phyloP scores from a whole-genome alignment of 352 stramenopile species.

The Phytophthora ohioensis region DNA sequence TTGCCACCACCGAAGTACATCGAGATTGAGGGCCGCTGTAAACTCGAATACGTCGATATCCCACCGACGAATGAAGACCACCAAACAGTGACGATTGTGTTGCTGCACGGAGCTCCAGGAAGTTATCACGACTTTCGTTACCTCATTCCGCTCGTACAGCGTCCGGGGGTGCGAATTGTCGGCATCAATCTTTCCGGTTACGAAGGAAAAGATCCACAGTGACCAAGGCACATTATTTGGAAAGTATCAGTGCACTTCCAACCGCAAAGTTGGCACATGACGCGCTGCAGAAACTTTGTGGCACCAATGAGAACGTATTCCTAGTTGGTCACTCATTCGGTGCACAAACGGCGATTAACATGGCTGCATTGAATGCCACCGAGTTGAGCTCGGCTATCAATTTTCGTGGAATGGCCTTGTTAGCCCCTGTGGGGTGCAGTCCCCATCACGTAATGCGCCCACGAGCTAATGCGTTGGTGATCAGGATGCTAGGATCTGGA shows the following conservation, averaged over 20 bases:
- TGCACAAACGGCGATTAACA: constrained; percentile 48
- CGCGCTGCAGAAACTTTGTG: constrained; percentile 29
- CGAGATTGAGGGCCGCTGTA: constrained; percentile 34
- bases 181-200: constrained; percentile 45
- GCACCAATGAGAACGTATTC: constrained; percentile 34
- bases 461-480: constrained; percentile 37
- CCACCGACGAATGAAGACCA: neutral
- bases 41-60: constrained; percentile 46
- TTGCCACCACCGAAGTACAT: constrained; percentile 33
- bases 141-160: constrained; percentile 41
- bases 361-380: constrained; percentile 43
- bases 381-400: neutral
- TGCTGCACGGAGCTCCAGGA: constrained; percentile 59
- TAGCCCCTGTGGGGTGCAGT: constrained; percentile 46
- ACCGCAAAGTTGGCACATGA: constrained; percentile 37
- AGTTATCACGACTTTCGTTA: constrained; percentile 61
- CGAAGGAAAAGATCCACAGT: constrained; percentile 35
- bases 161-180: constrained; percentile 28
- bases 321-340: constrained; percentile 61
- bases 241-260: constrained; percentile 43
- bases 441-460: constrained; percentile 50
- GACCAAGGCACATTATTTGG: constrained; percentile 28
- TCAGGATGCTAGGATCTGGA: constrained; percentile 38
- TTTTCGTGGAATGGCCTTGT: constrained; percentile 44
- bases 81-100: constrained; percentile 45